These are phyloP conservation scores for Trichoderma cornu-damae DNA, from an alignment of 2,329 filamentous ascomycete genomes.

Conservation along the genomic window DNA sequence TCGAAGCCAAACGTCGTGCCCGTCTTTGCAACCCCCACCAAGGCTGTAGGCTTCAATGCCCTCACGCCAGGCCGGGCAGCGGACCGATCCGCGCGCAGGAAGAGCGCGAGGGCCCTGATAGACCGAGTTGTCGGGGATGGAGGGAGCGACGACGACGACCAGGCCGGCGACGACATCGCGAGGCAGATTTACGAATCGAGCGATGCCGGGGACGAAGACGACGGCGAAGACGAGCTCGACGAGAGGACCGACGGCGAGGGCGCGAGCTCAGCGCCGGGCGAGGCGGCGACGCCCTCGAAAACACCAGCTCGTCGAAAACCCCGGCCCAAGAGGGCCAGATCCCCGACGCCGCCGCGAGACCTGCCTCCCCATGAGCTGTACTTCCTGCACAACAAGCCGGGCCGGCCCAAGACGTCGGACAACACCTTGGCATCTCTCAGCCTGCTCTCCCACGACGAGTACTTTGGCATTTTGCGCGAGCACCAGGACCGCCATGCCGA, in stretches of 20 bases:
- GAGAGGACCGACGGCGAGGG: slow-evolving; percentile 29
- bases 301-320: slow-evolving; percentile 26
- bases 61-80: slow-evolving; percentile 65
- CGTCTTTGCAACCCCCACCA: slow-evolving; percentile 38
- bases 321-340: slow-evolving; percentile 41
- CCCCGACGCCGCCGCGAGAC: slow-evolving; percentile 73
- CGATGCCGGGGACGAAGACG: slow-evolving; percentile 71
- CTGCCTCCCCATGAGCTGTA: slow-evolving; percentile 86
- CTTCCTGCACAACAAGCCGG: slow-evolving; percentile 86
- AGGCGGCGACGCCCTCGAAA: slow-evolving; percentile 43
- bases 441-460: slow-evolving; percentile 86
- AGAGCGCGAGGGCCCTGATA: slow-evolving; percentile 73
- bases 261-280: slow-evolving; percentile 26
- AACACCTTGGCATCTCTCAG: slow-evolving; percentile 72
- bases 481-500: slow-evolving; percentile 63
- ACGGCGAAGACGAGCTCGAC: slow-evolving; percentile 52
- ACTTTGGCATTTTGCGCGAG: slow-evolving; percentile 61
- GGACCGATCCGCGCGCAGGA: slow-evolving; percentile 79
- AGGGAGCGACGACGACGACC: slow-evolving; percentile 61
- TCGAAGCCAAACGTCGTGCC: slow-evolving; percentile 32
- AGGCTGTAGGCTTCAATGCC: slow-evolving; percentile 29
- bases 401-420: slow-evolving; percentile 75
- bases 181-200: slow-evolving; percentile 46
- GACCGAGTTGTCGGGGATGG: slow-evolving; percentile 62
- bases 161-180: slow-evolving; percentile 20